Conservation (phyloP, 345 rosid genomes). For the Linum tenue region DNA sequence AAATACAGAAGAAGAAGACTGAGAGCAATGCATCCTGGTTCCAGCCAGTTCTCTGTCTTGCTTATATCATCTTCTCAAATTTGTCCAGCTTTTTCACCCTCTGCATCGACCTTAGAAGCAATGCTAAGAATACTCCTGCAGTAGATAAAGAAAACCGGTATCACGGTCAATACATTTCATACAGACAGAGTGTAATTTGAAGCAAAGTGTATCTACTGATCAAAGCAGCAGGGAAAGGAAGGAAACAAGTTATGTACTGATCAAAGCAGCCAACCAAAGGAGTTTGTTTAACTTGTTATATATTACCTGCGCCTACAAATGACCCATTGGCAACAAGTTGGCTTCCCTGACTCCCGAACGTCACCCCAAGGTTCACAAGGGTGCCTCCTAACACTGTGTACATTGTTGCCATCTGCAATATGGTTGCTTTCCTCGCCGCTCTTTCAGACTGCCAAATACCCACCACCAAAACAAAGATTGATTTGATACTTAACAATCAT, state of each 20-base stretch:
- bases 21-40: no score
- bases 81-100: constrained; percentile 70
- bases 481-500: not conserved
- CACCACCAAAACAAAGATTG: not conserved
- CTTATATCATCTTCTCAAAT: constrained; percentile 88
- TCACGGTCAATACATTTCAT: no score
- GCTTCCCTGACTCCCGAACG: constrained; percentile 57
- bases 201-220: not conserved
- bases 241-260: not conserved
- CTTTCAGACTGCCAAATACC: constrained; percentile 61
- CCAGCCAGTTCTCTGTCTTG: no score
- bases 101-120: constrained; percentile 65
- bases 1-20: no score
- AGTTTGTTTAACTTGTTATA: not conserved
- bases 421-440: constrained; percentile 74
- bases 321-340: constrained; percentile 62
- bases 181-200: no score
- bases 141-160: not conserved
- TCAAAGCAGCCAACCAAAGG: not conserved
- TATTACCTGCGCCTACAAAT: constrained; percentile 72
- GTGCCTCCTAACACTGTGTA: constrained; percentile 76
- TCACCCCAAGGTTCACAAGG: constrained; percentile 71
- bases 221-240: not conserved
- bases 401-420: constrained; percentile 91
- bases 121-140: constrained; percentile 59